phyloP scores from a whole-genome alignment of 2,329 filamentous ascomycete species.

The Cadophora luteo-olivacea region DNA sequence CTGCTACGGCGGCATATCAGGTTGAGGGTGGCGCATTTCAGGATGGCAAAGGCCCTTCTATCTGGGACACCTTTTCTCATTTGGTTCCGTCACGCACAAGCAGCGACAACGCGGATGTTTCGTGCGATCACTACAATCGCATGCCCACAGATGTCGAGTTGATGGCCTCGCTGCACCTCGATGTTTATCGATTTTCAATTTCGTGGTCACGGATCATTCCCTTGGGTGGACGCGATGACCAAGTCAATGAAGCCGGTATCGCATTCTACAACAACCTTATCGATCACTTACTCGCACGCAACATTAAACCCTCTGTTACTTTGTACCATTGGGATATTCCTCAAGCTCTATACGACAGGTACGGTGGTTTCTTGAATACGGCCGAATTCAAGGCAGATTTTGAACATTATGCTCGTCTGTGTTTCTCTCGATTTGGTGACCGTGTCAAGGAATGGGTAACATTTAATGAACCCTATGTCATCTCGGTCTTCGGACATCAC shows the following conservation, averaged over 20 bases:
- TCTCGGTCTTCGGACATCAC: constrained; percentile 38
- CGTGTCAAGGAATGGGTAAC: constrained; percentile 50
- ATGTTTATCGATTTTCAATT: constrained; percentile 53
- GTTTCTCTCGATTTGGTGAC: constrained; percentile 48
- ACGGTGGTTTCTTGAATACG: constrained; percentile 48
- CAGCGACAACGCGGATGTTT: constrained; percentile 52
- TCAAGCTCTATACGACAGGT: constrained; percentile 46
- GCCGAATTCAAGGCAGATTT: constrained; percentile 46
- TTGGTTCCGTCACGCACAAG: constrained; percentile 42
- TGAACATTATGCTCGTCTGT: constrained; percentile 48
- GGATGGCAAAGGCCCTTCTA: constrained; percentile 48
- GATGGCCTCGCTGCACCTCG: constrained; percentile 48
- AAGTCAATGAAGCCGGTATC: constrained; percentile 53
- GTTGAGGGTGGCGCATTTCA: constrained; percentile 52
- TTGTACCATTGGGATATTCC: constrained; percentile 52
- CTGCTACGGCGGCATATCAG: constrained; percentile 51
- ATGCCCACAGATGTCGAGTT: constrained; percentile 55
- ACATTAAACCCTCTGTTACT: constrained; percentile 52
- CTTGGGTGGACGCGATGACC: constrained; percentile 51
- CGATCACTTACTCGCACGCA: constrained; percentile 49
- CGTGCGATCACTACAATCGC: constrained; percentile 55
- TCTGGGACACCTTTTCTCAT: constrained; percentile 48
- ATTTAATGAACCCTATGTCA: constrained; percentile 49
- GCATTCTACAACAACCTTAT: constrained; percentile 57
- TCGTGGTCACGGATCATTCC: constrained; percentile 57